Base-by-base conservation (phyloP, 1,139 yeast species). In the Hyphopichia wangnamkhiaoensis region DNA sequence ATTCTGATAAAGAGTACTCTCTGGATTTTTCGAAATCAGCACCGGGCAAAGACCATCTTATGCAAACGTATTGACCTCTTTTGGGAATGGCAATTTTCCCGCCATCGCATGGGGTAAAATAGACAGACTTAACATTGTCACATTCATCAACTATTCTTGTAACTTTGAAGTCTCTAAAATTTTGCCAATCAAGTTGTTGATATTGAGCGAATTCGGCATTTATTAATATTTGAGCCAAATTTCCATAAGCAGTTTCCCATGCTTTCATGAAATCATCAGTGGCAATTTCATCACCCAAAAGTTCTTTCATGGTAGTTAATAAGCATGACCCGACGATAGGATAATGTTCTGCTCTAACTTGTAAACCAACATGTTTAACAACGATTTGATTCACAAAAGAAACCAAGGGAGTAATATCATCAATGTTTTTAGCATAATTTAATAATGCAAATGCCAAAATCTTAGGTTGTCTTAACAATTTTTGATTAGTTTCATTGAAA, bases 221-320 rank as follows among this genome's bases (percentile, higher is more conserved):
- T 51, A 84, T 84, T 48, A 84, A 68, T 13, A 80, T 57, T 44
- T 78, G 72, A 3, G 90, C 90, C 45, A 84, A 68, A 45, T 76
- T 80, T 30, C 75, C 76, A 56, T 83, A 84, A 2, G 90, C 89
- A 34, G 65, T 73, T 19, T 69, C 67, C 88, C 89, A 83, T n/a
- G 88, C 87, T 25, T 61, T 69, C 37, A 82, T 53, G 43, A 84
- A 78, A 30, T 71, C 80, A 2, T 68, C 70, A 17, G 80, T 79
- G 17, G 86, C 87, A 20, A 70, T 68, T 25, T 70, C 75, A 25
- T 65, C 65, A 9, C 89, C 89, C 31, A 83, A 63, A 34, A 80
- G 71, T 42, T 74, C 73, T 37, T 62, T 57, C 63, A 84, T 74
- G 16, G 88, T 79, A 21, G 63, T 65, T 33, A 83, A 57, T 26